Conservation (phyloP, 495 filamentous ascomycete genomes). For the Aspergillus biplanus region DNA sequence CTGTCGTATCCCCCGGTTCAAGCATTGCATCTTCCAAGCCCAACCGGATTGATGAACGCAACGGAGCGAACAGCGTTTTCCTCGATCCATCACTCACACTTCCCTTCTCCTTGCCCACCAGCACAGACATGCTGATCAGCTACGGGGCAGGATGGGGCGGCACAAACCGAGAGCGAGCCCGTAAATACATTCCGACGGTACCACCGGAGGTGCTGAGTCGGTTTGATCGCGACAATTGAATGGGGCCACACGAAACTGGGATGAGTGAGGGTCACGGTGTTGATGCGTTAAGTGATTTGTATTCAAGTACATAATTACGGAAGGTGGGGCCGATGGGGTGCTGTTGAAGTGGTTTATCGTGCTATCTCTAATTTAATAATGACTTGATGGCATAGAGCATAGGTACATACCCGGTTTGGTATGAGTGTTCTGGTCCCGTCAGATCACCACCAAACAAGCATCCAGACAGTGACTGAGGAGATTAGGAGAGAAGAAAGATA, state of each 20-base stretch:
- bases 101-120: slow-evolving; percentile 91
- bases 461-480: too few relatives aligned
- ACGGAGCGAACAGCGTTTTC: slow-evolving; percentile 60
- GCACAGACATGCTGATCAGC: slow-evolving; percentile 94
- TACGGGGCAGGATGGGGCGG: slow-evolving; percentile 96
- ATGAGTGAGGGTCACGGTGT: neutral
- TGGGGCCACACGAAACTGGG: neutral
- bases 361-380: slow-evolving; percentile 1
- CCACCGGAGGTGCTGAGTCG: slow-evolving; percentile 91
- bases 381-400: neutral
- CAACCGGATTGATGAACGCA: slow-evolving; percentile 36
- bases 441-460: neutral
- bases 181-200: slow-evolving; percentile 96
- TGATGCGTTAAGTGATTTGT: neutral
- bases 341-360: neutral
- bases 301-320: slow-evolving; percentile 6
- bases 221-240: slow-evolving; percentile 64
- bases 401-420: neutral
- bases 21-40: slow-evolving; percentile 31
- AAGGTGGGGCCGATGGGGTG: neutral
- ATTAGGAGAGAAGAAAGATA: too few relatives aligned
- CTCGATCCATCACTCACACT: slow-evolving; percentile 91
- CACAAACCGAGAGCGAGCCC: slow-evolving; percentile 84
- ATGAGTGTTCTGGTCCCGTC: neutral
- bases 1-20: slow-evolving; percentile 32